Base-by-base conservation (phyloP, 176 grass and related monocot species). In the maize (Zea mays) region DNA sequence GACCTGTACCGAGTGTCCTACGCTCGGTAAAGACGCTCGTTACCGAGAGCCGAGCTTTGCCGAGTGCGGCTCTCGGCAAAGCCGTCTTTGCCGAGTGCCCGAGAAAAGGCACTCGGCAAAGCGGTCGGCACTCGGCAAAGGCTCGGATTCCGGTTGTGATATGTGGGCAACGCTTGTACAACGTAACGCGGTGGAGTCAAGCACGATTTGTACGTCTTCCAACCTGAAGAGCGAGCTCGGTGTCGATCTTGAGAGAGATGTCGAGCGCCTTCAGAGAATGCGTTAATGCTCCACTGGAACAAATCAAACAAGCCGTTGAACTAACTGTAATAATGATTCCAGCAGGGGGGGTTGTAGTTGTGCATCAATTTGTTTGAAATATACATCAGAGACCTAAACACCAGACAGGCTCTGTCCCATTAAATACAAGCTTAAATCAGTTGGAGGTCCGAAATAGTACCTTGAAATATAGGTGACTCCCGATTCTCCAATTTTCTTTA, bases 181-280 rank as follows among this genome's bases (percentile, higher is more conserved):
- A 33, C 10, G 38, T 39, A 66, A 15, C 48, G 60, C 20, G 33
- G 46, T 46, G 52, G 21, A 51, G 62, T 94, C 74, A 98, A 48
- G 96, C 87, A 0, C 96, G 96, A 27, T 94, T 98, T 38, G 96
- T 99, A 8, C 96, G 92, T 72, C 87, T 85, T 86, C 96, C 96
- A 21, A 95, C 92, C 84, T 99, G 87, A 81, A 95, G 92, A 21
- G 96, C 92, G 8, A 99, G 89, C 47, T 99, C 90, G 7, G 92
- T 99, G 56, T 99, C 96, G 76, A 93, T 90, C 88, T 99, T 99
- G 0, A 99, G 83, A 39, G 90, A 95, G 54, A 99, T 99, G 80
- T 99, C 96, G 10, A 99, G 85, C 33, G 96, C 96, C 83, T 95
- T 99, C 42, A 99, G 90, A n/a, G 96, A 99, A 71, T 95, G 96